Percentiles rank a stretch among this genome's conserved stretches.
Conservation (phyloP, 106 monocot genomes). For the Dioscorea zingiberensis region DNA sequence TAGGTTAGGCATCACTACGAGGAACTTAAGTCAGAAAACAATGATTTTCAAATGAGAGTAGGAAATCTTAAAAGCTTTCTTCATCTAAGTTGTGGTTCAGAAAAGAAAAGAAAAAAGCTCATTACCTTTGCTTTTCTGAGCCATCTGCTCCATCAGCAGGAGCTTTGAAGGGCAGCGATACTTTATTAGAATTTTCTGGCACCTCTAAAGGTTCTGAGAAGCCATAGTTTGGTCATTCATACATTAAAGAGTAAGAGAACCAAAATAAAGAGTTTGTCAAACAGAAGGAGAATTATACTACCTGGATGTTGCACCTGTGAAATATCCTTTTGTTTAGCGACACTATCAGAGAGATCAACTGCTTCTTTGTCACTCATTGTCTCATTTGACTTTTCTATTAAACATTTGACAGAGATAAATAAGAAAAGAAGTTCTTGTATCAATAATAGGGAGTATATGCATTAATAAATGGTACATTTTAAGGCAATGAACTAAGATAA, state of each 20-base stretch:
- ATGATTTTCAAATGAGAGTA: too few relatives aligned
- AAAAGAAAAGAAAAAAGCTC: not conserved
- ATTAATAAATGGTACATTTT: too few relatives aligned
- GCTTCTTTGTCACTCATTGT: conserved; percentile 10
- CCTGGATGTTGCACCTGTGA: conserved; percentile 13
- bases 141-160: conserved; percentile 23
- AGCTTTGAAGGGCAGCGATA: not conserved
- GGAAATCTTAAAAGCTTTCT: too few relatives aligned
- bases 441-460: too few relatives aligned
- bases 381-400: conserved; percentile 16
- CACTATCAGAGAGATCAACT: not conserved
- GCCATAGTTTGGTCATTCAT: too few relatives aligned
- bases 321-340: conserved; percentile 1
- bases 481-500: not conserved
- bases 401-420: not conserved
- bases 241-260: not conserved
- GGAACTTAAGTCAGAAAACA: too few relatives aligned
- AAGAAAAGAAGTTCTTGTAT: too few relatives aligned
- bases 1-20: too few relatives aligned
- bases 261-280: not conserved
- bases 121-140: conserved; percentile 73
- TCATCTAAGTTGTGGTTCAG: too few relatives aligned
- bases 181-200: not conserved
- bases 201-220: conserved; percentile 19
- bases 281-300: not conserved